Evolutionary conservation across 2,329 filamentous ascomycete species (phyloP).

Genomic region (Fulvia fulva): DNA sequence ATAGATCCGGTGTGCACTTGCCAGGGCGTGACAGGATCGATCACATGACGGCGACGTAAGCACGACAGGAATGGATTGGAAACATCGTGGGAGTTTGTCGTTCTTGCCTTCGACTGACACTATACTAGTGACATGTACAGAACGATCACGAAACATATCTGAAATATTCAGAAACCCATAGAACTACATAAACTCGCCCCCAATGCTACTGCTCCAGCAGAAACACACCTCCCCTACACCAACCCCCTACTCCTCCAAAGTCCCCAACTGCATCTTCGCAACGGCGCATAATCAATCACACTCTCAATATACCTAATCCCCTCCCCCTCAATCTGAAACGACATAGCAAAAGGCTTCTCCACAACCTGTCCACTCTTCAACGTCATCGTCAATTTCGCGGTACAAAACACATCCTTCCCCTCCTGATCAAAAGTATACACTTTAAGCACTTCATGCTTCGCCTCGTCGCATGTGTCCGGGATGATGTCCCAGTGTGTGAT

Average conservation of each 20-base stretch:
- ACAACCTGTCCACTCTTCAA: neutral
- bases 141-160: too few relatives aligned
- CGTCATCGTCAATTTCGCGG: neutral
- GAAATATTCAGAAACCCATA: too few relatives aligned
- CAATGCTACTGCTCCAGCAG: too few relatives aligned
- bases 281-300: neutral
- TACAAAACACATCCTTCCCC: neutral
- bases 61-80: neutral
- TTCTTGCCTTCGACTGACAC: too few relatives aligned
- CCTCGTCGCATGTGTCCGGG: neutral
- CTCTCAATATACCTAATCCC: neutral
- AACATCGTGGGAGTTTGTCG: neutral
- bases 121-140: too few relatives aligned
- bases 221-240: too few relatives aligned
- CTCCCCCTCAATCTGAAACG: neutral
- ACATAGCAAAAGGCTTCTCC: neutral
- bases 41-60: neutral
- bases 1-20: neutral
- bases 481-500: neutral
- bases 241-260: neutral
- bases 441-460: neutral
- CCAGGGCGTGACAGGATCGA: neutral
- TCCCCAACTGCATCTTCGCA: neutral
- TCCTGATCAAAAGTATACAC: neutral
- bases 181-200: too few relatives aligned